A percentile compares a stretch with the other conserved stretches of the same genome.
These are phyloP conservation scores for Arbutus unedo DNA, from an alignment of 148 eudicot species.

Conservation along the genomic window DNA sequence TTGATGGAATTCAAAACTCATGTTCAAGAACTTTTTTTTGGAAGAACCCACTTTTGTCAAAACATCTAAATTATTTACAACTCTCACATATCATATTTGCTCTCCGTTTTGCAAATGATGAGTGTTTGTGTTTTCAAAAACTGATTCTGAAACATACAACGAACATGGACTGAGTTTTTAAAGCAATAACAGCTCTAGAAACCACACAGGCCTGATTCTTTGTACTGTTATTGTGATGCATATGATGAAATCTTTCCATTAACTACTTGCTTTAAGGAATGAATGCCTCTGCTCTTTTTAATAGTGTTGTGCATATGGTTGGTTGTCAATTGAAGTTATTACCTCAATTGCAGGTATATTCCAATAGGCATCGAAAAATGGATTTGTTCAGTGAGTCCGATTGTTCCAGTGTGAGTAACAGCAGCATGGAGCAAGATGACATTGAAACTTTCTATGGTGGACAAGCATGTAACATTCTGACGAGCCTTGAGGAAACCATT, in stretches of 20 bases:
- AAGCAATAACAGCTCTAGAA: background rate
- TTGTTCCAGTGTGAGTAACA: conserved; percentile 69
- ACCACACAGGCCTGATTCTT: background rate
- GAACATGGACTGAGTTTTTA: background rate
- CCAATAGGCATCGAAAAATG: conserved; percentile 36
- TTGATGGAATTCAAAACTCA: background rate
- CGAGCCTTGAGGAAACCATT: conserved; percentile 78
- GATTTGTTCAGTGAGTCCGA: conserved; percentile 67
- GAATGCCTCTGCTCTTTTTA: conserved; percentile 1
- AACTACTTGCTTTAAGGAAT: background rate
- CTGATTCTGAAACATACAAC: background rate
- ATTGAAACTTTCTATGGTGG: conserved; percentile 66
- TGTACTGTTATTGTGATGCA: background rate
- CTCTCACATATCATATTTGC: background rate
- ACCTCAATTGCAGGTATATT: conserved; percentile 15
- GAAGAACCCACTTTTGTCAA: background rate
- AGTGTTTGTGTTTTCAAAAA: background rate
- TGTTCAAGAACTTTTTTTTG: background rate
- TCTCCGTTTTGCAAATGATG: background rate
- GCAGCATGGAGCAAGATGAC: conserved; percentile 81
- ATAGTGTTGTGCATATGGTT: background rate
- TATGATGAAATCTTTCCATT: background rate
- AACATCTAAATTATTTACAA: background rate
- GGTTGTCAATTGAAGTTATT: conserved; percentile 8
- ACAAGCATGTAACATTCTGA: conserved; percentile 69